Percentiles rank a stretch among this genome's conserved stretches.
Evolutionary conservation across 352 stramenopile genomes (phyloP).

Genomic region (Phytopythium ostracodes): DNA sequence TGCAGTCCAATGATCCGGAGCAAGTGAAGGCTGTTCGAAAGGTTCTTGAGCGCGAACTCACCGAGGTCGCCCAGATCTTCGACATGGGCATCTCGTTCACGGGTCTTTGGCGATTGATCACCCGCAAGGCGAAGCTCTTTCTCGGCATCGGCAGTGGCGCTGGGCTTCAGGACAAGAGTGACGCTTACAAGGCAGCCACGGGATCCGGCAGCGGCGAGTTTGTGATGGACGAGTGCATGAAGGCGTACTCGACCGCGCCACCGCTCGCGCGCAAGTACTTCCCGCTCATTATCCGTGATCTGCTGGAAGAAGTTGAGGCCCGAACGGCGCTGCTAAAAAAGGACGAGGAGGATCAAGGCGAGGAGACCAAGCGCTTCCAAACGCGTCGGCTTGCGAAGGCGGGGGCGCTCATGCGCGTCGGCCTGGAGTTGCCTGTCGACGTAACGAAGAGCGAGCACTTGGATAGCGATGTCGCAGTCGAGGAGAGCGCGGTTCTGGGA

Average conservation of each 20-base stretch:
- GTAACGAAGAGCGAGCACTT: too few relatives aligned
- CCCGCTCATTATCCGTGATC: slow-evolving; percentile 38
- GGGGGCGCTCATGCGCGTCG: slow-evolving; percentile 15
- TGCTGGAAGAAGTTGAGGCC: slow-evolving; percentile 46
- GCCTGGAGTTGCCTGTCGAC: slow-evolving; percentile 20
- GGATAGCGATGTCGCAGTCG: background rate
- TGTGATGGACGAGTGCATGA: slow-evolving; percentile 46
- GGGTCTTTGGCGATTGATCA: slow-evolving; percentile 18
- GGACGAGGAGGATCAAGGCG: background rate
- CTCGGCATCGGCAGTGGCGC: slow-evolving; percentile 3
- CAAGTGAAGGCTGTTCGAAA: slow-evolving; percentile 21
- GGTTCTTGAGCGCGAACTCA: slow-evolving; percentile 32
- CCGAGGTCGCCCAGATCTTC: slow-evolving; percentile 33
- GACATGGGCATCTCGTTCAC: slow-evolving; percentile 17
- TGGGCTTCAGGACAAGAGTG: slow-evolving; percentile 22
- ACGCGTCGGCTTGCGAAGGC: slow-evolving; percentile 9
- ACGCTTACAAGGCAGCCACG: slow-evolving; percentile 23
- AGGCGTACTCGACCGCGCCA: slow-evolving; percentile 23
- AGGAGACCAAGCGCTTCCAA: background rate
- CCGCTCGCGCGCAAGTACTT: slow-evolving; percentile 26
- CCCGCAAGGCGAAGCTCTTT: slow-evolving; percentile 18
- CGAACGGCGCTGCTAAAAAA: slow-evolving; percentile 22
- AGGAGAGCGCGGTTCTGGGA: slow-evolving; percentile 12
- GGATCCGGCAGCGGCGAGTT: slow-evolving; percentile 22
- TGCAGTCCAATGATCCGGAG: slow-evolving; percentile 38